These are phyloP conservation scores for Wolfiporia cocos DNA, from an alignment of 1,284 basidiomycete species.

Conservation along the genomic window DNA sequence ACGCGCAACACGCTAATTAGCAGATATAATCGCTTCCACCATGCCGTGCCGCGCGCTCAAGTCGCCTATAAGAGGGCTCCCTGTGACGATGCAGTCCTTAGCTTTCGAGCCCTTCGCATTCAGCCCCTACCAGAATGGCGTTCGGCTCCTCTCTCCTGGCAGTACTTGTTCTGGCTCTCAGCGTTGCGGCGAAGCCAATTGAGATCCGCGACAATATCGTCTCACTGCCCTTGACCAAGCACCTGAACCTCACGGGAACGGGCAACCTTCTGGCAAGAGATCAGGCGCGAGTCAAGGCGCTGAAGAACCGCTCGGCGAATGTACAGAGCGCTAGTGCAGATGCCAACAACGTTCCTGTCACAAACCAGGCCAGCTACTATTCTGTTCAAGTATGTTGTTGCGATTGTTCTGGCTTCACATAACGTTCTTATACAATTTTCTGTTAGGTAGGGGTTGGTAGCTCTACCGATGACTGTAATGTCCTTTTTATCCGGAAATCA, in stretches of 20 bases:
- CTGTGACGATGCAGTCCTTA: no score
- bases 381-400: slow-evolving; percentile 18
- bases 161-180: slow-evolving; percentile 30
- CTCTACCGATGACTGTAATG: slow-evolving; percentile 4
- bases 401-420: not conserved
- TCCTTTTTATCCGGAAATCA: not conserved
- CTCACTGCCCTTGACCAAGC: slow-evolving; percentile 41
- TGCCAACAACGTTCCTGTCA: slow-evolving; percentile 27
- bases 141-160: slow-evolving; percentile 11
- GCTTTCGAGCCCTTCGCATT: no score
- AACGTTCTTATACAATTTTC: slow-evolving; percentile 6
- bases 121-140: not conserved
- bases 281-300: slow-evolving; percentile 17
- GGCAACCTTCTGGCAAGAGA: slow-evolving; percentile 18
- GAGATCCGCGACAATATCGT: slow-evolving; percentile 34
- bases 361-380: slow-evolving; percentile 31
- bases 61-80: no score
- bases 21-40: no score
- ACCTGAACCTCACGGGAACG: slow-evolving; percentile 39
- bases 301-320: slow-evolving; percentile 14
- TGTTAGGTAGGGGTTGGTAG: slow-evolving; percentile 3
- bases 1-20: no score
- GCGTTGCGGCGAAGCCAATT: slow-evolving; percentile 41
- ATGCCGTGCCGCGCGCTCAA: no score
- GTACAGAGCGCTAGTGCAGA: slow-evolving; percentile 6